phyloP scores from a whole-genome alignment of 306 rosid genomes.

The Astragalus membranaceus region DNA sequence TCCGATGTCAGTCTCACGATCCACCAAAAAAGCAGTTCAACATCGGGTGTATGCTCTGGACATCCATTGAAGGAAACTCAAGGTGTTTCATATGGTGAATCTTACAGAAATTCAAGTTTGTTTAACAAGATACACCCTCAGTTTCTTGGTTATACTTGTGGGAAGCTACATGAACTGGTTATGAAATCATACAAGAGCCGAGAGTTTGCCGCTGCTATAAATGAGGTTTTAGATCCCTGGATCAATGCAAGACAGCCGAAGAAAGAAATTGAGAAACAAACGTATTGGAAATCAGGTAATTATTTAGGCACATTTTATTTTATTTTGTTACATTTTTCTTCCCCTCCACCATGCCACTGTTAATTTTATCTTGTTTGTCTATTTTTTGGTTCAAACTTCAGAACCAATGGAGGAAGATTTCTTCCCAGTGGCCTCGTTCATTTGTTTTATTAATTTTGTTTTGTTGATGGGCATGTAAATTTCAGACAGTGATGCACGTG shows the following conservation, averaged over 20 bases:
- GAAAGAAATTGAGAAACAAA: constrained; percentile 78
- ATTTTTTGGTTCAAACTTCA: not conserved
- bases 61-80: constrained; percentile 29
- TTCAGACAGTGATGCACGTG: constrained; percentile 65
- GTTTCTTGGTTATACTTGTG: constrained; percentile 82
- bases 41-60: constrained; percentile 36
- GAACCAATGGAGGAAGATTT: constrained; percentile 9
- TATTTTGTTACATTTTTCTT: not conserved
- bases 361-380: not conserved
- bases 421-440: not conserved
- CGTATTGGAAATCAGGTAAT: constrained; percentile 84
- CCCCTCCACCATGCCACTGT: not conserved
- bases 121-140: constrained; percentile 68
- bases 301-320: not conserved
- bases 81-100: constrained; percentile 23
- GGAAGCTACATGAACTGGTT: constrained; percentile 88
- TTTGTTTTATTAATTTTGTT: not conserved
- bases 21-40: constrained; percentile 36
- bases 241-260: constrained; percentile 90
- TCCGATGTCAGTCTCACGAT: constrained; percentile 30
- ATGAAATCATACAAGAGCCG: constrained; percentile 93
- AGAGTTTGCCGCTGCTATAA: constrained; percentile 91
- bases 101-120: constrained; percentile 19
- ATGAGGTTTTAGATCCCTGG: constrained; percentile 98
- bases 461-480: constrained; percentile 19